phyloP scores from a whole-genome alignment of 2,329 filamentous ascomycete genomes.

The Aureobasidium musti region DNA sequence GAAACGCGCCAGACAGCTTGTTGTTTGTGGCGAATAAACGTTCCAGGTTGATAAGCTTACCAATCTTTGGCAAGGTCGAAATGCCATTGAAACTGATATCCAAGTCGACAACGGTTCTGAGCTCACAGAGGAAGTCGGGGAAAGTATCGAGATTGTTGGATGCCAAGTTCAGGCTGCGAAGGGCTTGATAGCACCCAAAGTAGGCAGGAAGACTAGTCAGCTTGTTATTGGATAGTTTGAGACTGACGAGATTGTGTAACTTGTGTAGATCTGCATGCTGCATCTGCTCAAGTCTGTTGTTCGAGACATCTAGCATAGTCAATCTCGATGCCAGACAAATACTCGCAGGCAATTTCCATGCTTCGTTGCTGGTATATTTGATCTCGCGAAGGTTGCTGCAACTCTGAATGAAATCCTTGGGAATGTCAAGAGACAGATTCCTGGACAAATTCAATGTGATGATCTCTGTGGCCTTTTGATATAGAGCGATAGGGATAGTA shows the following conservation, averaged over 20 bases:
- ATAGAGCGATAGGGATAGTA: slow-evolving; percentile 92
- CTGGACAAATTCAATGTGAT: slow-evolving; percentile 91
- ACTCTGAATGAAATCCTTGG: slow-evolving; percentile 92
- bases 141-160: slow-evolving; percentile 89
- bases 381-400: slow-evolving; percentile 91
- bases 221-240: slow-evolving; percentile 93
- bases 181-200: slow-evolving; percentile 75
- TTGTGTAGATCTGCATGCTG: slow-evolving; percentile 80
- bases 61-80: slow-evolving; percentile 74
- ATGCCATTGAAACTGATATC: slow-evolving; percentile 98
- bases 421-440: slow-evolving; percentile 88
- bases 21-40: slow-evolving; percentile 96
- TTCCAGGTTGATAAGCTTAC: slow-evolving; percentile 76
- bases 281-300: slow-evolving; percentile 85
- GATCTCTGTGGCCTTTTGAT: slow-evolving; percentile 88
- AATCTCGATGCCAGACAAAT: slow-evolving; percentile 77
- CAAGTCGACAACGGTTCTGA: slow-evolving; percentile 83
- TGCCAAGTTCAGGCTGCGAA: slow-evolving; percentile 86
- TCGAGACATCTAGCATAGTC: slow-evolving; percentile 90
- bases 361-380: slow-evolving; percentile 94
- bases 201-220: slow-evolving; percentile 76
- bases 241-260: slow-evolving; percentile 74
- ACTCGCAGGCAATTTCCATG: slow-evolving; percentile 79
- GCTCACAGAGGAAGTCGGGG: slow-evolving; percentile 78
- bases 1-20: slow-evolving; percentile 73